phyloP scores from a whole-genome alignment of 1,284 basidiomycete species.

The Ustilago vetiveriae region DNA sequence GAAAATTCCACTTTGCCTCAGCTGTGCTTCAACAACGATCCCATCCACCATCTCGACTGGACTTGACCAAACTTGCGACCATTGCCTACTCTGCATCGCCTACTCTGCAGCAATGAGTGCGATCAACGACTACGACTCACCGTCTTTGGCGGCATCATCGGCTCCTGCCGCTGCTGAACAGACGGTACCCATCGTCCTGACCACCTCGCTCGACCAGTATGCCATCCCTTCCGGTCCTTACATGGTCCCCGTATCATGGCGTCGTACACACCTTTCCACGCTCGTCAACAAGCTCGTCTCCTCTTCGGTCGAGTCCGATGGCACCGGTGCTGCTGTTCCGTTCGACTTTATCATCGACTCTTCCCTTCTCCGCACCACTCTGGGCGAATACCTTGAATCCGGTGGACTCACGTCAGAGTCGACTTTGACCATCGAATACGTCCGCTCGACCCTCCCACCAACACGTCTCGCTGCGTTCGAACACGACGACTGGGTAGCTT shows the following conservation, averaged over 20 bases:
- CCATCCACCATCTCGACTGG: constrained; percentile 6
- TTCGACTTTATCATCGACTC: constrained; percentile 88
- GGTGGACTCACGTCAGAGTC: constrained; percentile 78
- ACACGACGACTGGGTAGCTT: constrained; percentile 94
- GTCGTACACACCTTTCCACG: constrained; percentile 94
- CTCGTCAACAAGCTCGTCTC: constrained; percentile 92
- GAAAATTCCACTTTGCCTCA: constrained; percentile 1
- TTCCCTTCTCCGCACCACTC: constrained; percentile 78
- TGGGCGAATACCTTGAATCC: constrained; percentile 81
- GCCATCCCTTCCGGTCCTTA: constrained; percentile 89
- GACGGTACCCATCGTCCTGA: constrained; percentile 53
- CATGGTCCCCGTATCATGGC: constrained; percentile 90
- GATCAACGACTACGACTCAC: constrained; percentile 27
- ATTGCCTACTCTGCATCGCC: too few relatives aligned
- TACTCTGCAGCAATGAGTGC: constrained; percentile 12
- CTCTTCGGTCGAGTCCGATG: constrained; percentile 7
- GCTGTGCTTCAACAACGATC: too few relatives aligned
- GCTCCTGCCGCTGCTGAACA: constrained; percentile 8
- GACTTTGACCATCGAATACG: constrained; percentile 91
- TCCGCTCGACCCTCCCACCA: constrained; percentile 89
- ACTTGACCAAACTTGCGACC: background rate
- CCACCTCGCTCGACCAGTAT: constrained; percentile 70
- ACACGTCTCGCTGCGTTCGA: constrained; percentile 81
- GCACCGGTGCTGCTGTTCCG: constrained; percentile 74
- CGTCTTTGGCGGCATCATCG: background rate